Conservation (phyloP, 495 filamentous ascomycete genomes). For the Penicillium ochrochloron region DNA sequence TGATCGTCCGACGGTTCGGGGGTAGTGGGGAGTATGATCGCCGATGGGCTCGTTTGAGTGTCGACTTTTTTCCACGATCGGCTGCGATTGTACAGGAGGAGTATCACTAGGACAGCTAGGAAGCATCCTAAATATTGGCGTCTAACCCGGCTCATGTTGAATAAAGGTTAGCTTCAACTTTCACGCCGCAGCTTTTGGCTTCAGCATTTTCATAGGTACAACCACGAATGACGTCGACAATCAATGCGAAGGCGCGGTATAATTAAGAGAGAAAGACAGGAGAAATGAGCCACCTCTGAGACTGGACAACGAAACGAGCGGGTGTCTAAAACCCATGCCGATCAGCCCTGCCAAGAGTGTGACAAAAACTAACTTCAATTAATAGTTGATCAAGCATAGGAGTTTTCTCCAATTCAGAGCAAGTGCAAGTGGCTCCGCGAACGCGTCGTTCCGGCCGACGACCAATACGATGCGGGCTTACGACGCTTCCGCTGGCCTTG, state of each 20-base stretch:
- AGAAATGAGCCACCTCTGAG: background rate
- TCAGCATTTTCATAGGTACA: constrained; percentile 16
- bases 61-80: constrained; percentile 4
- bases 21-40: background rate
- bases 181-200: background rate
- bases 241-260: background rate
- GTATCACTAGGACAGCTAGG: constrained; percentile 14
- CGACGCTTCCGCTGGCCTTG: constrained; percentile 12
- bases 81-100: constrained; percentile 15
- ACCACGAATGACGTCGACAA: background rate
- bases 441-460: constrained; percentile 9
- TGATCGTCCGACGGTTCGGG: background rate
- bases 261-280: background rate
- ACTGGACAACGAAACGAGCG: background rate
- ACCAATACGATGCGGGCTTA: constrained; percentile 11
- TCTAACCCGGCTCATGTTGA: constrained; percentile 25
- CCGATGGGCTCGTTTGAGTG: background rate
- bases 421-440: constrained; percentile 13
- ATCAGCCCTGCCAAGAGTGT: constrained; percentile 1
- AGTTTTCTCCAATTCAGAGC: background rate
- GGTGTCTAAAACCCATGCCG: background rate
- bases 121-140: constrained; percentile 24
- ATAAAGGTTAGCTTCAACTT: constrained; percentile 5
- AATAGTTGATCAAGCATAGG: background rate
- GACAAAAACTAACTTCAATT: background rate